phyloP scores from a whole-genome alignment of 345 rosid species.

The Citrus cavaleriei region DNA sequence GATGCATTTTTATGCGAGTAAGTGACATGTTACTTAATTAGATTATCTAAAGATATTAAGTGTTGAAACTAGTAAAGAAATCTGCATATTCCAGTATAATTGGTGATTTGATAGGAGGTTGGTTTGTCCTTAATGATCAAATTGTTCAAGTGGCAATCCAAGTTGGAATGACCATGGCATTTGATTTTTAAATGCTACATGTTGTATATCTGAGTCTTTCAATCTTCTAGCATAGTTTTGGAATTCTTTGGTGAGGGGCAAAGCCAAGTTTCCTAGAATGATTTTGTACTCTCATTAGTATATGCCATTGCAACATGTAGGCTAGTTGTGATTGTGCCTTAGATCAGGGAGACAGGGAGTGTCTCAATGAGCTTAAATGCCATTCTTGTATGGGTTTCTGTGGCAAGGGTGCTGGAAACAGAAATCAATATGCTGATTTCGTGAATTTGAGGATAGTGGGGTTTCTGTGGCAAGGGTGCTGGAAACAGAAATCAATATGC shows the following conservation, averaged over 20 bases:
- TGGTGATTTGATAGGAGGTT: not conserved
- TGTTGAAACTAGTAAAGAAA: not conserved
- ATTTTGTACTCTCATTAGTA: not conserved
- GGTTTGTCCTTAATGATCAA: not conserved
- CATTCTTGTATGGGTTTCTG: not conserved
- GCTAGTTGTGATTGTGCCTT: not conserved
- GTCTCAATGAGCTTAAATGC: not conserved
- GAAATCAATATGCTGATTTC: not conserved
- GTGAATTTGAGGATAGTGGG: not conserved
- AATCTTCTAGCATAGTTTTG: not conserved
- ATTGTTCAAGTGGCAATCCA: not conserved
- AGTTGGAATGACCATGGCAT: not conserved
- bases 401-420: not conserved
- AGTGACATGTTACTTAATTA: slow-evolving; percentile 27
- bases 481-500: not conserved
- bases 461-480: not conserved
- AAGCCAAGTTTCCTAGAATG: not conserved
- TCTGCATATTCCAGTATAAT: not conserved
- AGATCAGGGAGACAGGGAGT: not conserved
- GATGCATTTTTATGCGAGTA: slow-evolving; percentile 99
- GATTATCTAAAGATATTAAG: not conserved
- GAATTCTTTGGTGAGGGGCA: not conserved
- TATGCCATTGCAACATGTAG: not conserved
- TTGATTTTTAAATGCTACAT: not conserved
- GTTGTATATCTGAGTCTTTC: not conserved